phyloP scores from a whole-genome alignment of 2,329 filamentous ascomycete species.

The Tolypocladium tropicale region DNA sequence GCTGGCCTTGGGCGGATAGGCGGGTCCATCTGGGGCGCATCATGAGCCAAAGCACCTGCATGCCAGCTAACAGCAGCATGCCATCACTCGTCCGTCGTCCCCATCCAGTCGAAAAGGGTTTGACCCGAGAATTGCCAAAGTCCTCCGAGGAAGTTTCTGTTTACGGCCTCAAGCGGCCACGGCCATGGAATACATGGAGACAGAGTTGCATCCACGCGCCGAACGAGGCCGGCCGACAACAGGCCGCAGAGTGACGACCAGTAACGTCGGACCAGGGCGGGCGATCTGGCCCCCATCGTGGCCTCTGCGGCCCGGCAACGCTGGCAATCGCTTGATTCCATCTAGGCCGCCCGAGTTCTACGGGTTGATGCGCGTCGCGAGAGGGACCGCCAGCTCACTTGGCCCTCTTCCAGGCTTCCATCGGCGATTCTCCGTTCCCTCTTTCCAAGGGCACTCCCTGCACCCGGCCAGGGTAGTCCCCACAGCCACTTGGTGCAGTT shows the following conservation, averaged over 20 bases:
- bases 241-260: neutral
- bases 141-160: neutral
- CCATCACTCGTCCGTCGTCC: neutral
- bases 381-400: neutral
- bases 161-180: neutral
- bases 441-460: neutral
- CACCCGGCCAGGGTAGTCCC: too few relatives aligned
- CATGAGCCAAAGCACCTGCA: neutral
- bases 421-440: neutral
- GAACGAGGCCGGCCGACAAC: neutral
- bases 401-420: neutral
- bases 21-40: neutral
- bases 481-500: neutral
- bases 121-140: neutral
- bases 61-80: neutral
- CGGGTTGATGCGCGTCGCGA: too few relatives aligned
- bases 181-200: neutral
- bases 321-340: neutral
- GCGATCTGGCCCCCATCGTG: neutral
- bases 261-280: neutral
- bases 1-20: neutral
- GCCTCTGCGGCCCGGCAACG: neutral
- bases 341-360: too few relatives aligned
- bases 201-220: neutral
- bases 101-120: neutral